Base-by-base conservation (phyloP, 2,329 filamentous ascomycete genomes). In the Ilyonectria robusta region DNA sequence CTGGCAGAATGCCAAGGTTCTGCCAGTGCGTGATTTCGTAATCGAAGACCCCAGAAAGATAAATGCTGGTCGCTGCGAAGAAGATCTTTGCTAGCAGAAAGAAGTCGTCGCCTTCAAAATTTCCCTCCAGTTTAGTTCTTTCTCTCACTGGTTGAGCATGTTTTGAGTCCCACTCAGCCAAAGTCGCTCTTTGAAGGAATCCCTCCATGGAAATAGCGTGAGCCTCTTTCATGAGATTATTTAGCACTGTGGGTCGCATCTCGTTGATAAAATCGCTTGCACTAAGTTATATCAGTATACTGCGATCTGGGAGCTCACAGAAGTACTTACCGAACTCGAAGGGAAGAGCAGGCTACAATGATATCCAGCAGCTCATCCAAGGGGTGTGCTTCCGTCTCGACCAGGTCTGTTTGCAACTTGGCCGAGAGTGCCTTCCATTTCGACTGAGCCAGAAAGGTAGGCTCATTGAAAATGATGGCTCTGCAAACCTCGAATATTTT, bases 41-140 rank as follows among this genome's bases (percentile, higher is more conserved):
- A 64, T 81, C 80, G 35, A 79, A 81, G 2, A 78, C 72, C 0
- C 80, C 80, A 0, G 80, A 82, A 5, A 82, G 73, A 37, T 81
- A 81, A 6, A 81, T 79, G 51, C 79, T 80, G 2, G 75, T 79
- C 6, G 80, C 78, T 0, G 80, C 72, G 26, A 72, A 75, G 61
- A 78, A 81, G 3, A 75, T 26, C 0, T 31, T 62, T 0, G 75
- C 68, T 3, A 82, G 56, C 0, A 72, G 37, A 8, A 60, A 57
- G 40, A 78, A 76, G 2, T 59, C 56, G 3, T 70, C 57, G 7
- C 50, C 35, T 17, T 51, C 33, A 15, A 29, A 15, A 5, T 47
- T 40, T 4, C n/a, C 60, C 7, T 40, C 53, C 1, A 0, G 1
- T 0, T 33, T 1, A 0, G 29, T 3, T n/a, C 1, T 31, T 1